phyloP scores from a whole-genome alignment of 176 grass and related monocot species.

The Hsuehochloa calcarea region DNA sequence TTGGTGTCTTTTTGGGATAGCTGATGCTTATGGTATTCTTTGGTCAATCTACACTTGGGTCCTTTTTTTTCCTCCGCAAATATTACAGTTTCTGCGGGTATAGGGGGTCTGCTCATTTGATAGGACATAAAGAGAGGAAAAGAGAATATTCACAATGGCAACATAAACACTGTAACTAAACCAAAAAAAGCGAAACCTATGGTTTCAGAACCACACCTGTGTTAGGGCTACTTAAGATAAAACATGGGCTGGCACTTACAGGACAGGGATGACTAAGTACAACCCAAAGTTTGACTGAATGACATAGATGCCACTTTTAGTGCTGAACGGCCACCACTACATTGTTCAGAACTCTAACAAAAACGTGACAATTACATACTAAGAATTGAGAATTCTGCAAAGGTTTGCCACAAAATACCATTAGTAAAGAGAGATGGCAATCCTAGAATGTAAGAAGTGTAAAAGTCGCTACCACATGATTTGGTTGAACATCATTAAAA shows the following conservation, averaged over 20 bases:
- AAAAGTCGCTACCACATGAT: neutral
- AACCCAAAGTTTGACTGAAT: neutral
- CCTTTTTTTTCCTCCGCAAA: neutral
- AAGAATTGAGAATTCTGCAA: neutral
- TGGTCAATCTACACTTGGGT: neutral
- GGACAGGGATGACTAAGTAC: neutral
- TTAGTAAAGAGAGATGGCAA: neutral
- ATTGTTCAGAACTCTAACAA: neutral
- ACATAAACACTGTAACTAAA: neutral
- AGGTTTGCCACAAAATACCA: neutral
- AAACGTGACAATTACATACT: neutral
- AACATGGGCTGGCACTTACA: neutral
- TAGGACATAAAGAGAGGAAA: neutral
- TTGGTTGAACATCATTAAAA: neutral
- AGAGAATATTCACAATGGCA: neutral
- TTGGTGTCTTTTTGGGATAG: neutral
- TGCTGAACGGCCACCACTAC: neutral
- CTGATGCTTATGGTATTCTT: neutral
- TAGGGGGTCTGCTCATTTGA: neutral
- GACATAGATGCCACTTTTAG: neutral
- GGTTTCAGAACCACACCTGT: neutral
- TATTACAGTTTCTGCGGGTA: neutral
- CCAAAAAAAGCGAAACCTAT: neutral
- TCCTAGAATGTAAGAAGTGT: neutral
- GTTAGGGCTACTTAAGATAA: neutral